phyloP scores from a whole-genome alignment of 1,284 basidiomycete genomes.

The Thecaphora thlaspeos region DNA sequence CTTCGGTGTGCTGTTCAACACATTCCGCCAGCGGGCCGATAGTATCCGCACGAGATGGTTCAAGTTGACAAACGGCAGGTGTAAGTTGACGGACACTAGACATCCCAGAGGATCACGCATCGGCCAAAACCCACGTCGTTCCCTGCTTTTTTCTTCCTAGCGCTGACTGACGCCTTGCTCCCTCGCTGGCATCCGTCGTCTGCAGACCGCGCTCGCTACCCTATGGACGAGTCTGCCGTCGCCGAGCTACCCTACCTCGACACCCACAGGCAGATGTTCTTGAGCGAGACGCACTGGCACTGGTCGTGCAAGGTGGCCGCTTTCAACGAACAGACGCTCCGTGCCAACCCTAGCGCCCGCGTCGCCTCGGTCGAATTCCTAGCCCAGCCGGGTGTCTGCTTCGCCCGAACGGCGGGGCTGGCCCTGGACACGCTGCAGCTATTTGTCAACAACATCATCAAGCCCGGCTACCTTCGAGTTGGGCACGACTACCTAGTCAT shows the following conservation, averaged over 20 bases:
- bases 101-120: no score
- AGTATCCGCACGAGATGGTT: constrained; percentile 22
- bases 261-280: constrained; percentile 22
- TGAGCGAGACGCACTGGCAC: constrained; percentile 33
- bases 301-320: constrained; percentile 25
- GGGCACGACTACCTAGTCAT: constrained; percentile 37
- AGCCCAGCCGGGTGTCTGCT: constrained; percentile 22
- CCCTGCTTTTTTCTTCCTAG: no score
- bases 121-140: no score
- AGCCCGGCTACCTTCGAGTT: constrained; percentile 26
- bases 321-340: background rate
- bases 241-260: constrained; percentile 29
- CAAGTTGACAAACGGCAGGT: constrained; percentile 14
- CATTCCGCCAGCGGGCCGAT: constrained; percentile 17
- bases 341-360: background rate
- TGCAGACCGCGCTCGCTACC: constrained; percentile 11
- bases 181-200: no score
- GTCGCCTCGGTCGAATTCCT: background rate
- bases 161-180: no score
- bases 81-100: background rate
- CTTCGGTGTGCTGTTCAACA: constrained; percentile 24
- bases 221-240: constrained; percentile 33
- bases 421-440: constrained; percentile 22
- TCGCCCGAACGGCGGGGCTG: constrained; percentile 19
- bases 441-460: constrained; percentile 21